Evolutionary conservation across 2,329 filamentous ascomycete species (phyloP).

Genomic region (Phaeosphaeriaceae sp.): DNA sequence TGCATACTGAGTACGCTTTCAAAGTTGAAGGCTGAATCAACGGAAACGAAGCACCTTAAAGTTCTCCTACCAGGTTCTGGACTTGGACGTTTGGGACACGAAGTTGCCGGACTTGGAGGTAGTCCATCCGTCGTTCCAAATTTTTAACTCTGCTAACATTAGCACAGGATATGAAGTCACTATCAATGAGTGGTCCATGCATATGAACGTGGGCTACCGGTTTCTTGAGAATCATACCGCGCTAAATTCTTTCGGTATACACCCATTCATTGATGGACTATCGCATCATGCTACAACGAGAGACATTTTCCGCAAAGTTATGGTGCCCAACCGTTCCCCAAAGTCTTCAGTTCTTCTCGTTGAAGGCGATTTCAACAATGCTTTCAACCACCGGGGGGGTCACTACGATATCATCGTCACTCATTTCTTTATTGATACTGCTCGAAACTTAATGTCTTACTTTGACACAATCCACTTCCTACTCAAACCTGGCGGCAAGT

Average conservation of each 20-base stretch:
- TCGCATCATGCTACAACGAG: conserved; percentile 60
- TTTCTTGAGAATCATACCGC: conserved; percentile 51
- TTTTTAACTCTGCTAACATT: not conserved
- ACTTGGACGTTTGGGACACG: conserved; percentile 59
- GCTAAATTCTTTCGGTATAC: conserved; percentile 39
- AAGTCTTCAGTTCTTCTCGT: conserved; percentile 54
- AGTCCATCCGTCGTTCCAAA: conserved; percentile 21
- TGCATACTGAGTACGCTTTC: conserved; percentile 41
- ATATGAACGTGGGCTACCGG: conserved; percentile 63
- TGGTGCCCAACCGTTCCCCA: conserved; percentile 51
- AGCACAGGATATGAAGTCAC: conserved; percentile 58
- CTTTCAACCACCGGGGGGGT: conserved; percentile 30
- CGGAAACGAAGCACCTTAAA: conserved; percentile 30
- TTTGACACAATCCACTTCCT: conserved; percentile 60
- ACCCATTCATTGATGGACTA: conserved; percentile 64
- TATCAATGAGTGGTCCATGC: conserved; percentile 65
- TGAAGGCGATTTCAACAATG: conserved; percentile 64
- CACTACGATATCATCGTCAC: conserved; percentile 60
- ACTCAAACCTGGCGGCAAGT: conserved; percentile 57
- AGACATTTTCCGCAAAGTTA: conserved; percentile 56
- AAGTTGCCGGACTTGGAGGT: conserved; percentile 53
- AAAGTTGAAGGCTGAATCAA: not conserved
- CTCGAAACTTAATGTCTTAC: conserved; percentile 62
- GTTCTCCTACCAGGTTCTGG: conserved; percentile 62
- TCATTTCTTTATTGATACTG: conserved; percentile 68